phyloP scores from a whole-genome alignment of 2,329 filamentous ascomycete genomes.

The Aspergillus sp. region DNA sequence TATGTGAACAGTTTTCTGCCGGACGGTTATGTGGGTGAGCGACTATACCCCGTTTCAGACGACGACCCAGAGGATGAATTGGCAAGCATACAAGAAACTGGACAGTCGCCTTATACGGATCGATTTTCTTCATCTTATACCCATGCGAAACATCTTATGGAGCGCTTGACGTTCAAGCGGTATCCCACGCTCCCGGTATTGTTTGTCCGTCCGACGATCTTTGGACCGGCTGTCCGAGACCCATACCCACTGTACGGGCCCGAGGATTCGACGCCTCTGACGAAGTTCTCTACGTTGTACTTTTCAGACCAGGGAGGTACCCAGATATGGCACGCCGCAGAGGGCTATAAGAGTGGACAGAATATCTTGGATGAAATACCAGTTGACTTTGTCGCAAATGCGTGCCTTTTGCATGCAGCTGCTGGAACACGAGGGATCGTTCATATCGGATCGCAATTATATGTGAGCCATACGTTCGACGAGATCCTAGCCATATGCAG shows the following conservation, averaged over 20 bases:
- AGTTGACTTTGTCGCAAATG: constrained; percentile 37
- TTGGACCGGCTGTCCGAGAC: constrained; percentile 31
- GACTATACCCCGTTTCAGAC: constrained; percentile 26
- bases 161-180: constrained; percentile 30
- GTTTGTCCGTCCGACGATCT: constrained; percentile 35
- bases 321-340: constrained; percentile 34
- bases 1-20: constrained; percentile 37
- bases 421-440: constrained; percentile 33
- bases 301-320: constrained; percentile 28
- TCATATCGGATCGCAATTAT: constrained; percentile 33
- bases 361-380: constrained; percentile 38
- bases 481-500: constrained; percentile 25
- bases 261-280: constrained; percentile 34
- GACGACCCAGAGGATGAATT: constrained; percentile 33
- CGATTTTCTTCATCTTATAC: constrained; percentile 35
- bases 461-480: constrained; percentile 33
- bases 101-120: constrained; percentile 18
- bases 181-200: constrained; percentile 33
- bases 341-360: constrained; percentile 30
- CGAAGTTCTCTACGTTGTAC: constrained; percentile 32
- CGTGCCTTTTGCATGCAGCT: constrained; percentile 33
- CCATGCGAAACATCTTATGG: constrained; percentile 36
- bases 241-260: constrained; percentile 35
- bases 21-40: constrained; percentile 32
- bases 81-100: constrained; percentile 23